Evolutionary conservation across 106 monocot species (phyloP), one percentile per base, ranked within the genome.

Genomic region (Allium cepa): DNA sequence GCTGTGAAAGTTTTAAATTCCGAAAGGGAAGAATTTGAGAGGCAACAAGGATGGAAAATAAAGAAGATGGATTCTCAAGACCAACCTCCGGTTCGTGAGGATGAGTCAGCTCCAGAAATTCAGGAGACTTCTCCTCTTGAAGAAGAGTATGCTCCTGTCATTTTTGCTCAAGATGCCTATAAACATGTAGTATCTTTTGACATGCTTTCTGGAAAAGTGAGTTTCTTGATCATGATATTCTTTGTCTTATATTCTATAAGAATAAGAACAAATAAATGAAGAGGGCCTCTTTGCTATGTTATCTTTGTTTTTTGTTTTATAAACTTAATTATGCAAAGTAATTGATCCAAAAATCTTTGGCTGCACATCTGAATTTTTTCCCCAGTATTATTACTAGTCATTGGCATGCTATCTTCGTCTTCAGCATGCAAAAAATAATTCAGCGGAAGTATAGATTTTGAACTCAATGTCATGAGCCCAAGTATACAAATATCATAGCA

Each of bases 111-210:
- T 16, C 14, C 71, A 13, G 92, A 85, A 71, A 68, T 62, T 11
- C 84, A 72, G 8, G 83, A 86, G 60, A 67, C 47, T 49, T 87
- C 85, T n/a, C 87, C 78, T 4, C 72, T 77, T 22, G 72, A 87
- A 64, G 82, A 77, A 47, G 97, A 99, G 65, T 99, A 99, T 69
- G 97, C 97, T 56, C 94, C 94, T 27, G 94, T 94, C 55, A 90
- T 94, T 56, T 94, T 94, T 68, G 88, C 93, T 10, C 97, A 99
- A 62, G 97, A 99, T 60, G 75, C 92, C 7, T 80, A 83, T 52
- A 85, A 84, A 68, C 97, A 99, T 72, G 92, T 99, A 5, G 71
- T 99, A 36, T 92, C 97, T 50, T 49, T 89, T 8, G 97, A 99
- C 64, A 82, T 99, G 97, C 74, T 99, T 64, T 79, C 97, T 3